phyloP scores from a whole-genome alignment of 2,329 filamentous ascomycete species.

The Nothopassalora personata region DNA sequence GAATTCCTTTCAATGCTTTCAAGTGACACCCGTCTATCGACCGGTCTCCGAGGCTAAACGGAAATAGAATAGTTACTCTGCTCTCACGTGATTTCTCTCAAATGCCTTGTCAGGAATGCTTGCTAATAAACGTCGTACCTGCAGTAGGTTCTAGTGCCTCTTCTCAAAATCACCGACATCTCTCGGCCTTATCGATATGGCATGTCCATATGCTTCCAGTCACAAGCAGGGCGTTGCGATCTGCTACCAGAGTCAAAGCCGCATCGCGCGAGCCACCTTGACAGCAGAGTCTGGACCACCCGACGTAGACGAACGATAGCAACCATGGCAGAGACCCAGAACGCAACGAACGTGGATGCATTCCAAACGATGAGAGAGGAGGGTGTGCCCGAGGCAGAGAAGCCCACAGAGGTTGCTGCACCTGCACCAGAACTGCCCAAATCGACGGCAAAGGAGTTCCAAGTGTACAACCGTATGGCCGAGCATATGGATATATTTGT shows the following conservation, averaged over 20 bases:
- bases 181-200: neutral
- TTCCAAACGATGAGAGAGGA: constrained; percentile 26
- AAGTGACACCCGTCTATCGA: too few species aligned
- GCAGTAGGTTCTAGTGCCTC: neutral
- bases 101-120: constrained; percentile 8
- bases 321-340: constrained; percentile 1
- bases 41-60: too few species aligned
- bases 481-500: constrained; percentile 71
- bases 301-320: neutral
- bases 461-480: constrained; percentile 65
- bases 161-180: neutral
- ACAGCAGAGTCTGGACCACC: neutral
- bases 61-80: too few species aligned
- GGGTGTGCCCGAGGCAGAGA: constrained; percentile 19
- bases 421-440: constrained; percentile 49
- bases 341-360: constrained; percentile 8
- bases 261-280: neutral
- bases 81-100: too few species aligned
- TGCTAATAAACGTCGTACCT: constrained; percentile 2
- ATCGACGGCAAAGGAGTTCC: constrained; percentile 62
- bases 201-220: neutral
- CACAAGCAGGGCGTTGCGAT: neutral
- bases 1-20: neutral
- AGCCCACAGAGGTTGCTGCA: constrained; percentile 17
- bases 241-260: neutral